These are phyloP conservation scores for Elongisporangium prolatum DNA, from an alignment of 352 stramenopile genomes.

Conservation along the genomic window DNA sequence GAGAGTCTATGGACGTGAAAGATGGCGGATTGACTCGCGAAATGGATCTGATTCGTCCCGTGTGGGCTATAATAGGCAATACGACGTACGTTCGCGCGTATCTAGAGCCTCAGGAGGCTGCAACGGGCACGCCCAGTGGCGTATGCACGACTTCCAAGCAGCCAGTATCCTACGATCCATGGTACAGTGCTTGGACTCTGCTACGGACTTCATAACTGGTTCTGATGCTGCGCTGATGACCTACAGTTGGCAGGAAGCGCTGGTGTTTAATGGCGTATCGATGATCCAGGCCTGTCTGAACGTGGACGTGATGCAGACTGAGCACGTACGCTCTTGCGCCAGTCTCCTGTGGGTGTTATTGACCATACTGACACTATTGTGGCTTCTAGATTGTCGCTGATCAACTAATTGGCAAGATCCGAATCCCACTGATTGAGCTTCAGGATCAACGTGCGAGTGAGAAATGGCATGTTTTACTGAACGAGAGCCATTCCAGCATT, in stretches of 20 bases:
- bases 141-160: conserved; percentile 27
- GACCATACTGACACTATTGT: neutral
- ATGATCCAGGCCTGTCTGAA: conserved; percentile 33
- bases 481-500: conserved; percentile 20
- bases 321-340: conserved; percentile 15
- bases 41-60: neutral
- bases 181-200: conserved; percentile 6
- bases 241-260: conserved; percentile 32
- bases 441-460: conserved; percentile 45
- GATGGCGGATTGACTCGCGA: neutral
- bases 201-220: neutral
- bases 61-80: conserved; percentile 14
- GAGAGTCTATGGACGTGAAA: neutral
- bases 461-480: conserved; percentile 42
- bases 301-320: conserved; percentile 61
- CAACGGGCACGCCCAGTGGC: conserved; percentile 1
- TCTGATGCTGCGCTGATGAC: neutral
- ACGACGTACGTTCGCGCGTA: conserved; percentile 47
- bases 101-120: conserved; percentile 21
- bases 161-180: conserved; percentile 17
- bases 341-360: neutral
- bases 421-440: conserved; percentile 35
- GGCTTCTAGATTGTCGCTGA: conserved; percentile 32
- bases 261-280: conserved; percentile 41
- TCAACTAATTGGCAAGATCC: conserved; percentile 26